These are phyloP conservation scores for Coprinellus aureogranulatus DNA, from an alignment of 768 basidiomycete genomes.

Conservation along the genomic window DNA sequence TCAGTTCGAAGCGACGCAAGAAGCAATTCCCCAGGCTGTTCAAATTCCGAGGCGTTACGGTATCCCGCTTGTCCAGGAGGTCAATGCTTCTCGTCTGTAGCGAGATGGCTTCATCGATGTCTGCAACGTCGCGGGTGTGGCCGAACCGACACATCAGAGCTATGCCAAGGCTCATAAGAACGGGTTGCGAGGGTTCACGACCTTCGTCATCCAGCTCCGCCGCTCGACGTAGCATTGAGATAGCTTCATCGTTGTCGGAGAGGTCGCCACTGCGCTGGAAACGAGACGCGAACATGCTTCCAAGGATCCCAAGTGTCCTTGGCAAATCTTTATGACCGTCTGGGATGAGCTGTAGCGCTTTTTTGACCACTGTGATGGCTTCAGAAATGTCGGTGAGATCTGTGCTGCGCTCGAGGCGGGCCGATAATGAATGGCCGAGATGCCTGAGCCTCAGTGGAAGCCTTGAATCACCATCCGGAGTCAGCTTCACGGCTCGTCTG, in stretches of 20 bases:
- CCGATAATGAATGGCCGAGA: conserved; percentile 11
- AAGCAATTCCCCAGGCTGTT: neutral
- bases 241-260: neutral
- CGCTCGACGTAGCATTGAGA: neutral
- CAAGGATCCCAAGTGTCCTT: neutral
- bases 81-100: neutral
- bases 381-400: neutral
- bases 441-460: conserved; percentile 1
- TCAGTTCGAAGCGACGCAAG: neutral
- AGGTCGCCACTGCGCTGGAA: neutral
- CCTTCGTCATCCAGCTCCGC: neutral
- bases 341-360: neutral
- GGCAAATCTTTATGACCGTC: neutral
- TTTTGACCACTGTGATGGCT: neutral
- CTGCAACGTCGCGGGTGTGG: neutral
- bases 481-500: conserved; percentile 11
- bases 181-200: neutral
- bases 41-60: neutral
- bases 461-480: conserved; percentile 3
- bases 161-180: neutral
- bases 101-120: neutral
- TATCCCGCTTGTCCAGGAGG: neutral
- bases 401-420: conserved; percentile 11
- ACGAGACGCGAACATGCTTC: neutral
- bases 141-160: neutral